phyloP scores from a whole-genome alignment of 176 grass and related monocot species.

The Bromus sterilis region DNA sequence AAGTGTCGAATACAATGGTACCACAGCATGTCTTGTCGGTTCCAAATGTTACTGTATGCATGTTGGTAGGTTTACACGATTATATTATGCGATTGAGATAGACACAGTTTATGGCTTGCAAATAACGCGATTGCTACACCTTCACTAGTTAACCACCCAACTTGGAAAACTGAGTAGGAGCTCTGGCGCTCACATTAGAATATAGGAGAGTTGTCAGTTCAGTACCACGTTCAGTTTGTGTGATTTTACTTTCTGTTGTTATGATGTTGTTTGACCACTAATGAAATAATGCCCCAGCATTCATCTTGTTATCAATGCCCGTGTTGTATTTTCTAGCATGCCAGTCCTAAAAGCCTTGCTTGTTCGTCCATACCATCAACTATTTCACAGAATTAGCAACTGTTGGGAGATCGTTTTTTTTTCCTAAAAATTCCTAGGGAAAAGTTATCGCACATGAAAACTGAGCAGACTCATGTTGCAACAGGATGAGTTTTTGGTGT shows the following conservation, averaged over 20 bases:
- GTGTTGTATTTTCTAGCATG: not conserved
- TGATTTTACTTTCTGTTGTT: not conserved
- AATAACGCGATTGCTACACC: not conserved
- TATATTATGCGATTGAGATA: not conserved
- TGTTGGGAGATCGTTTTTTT: not conserved
- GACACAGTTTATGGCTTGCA: not conserved
- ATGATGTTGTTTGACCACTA: not conserved
- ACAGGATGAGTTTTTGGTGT: not conserved
- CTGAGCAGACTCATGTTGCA: not conserved
- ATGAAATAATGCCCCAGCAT: not conserved
- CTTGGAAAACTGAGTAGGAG: not conserved
- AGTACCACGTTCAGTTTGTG: not conserved
- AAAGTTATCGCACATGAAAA: not conserved
- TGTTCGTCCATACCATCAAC: too few relatives aligned
- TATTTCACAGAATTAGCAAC: slow-evolving; percentile 11
- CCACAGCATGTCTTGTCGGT: not conserved
- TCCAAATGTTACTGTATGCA: not conserved
- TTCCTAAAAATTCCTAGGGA: not conserved
- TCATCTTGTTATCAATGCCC: not conserved
- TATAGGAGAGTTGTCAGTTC: not conserved
- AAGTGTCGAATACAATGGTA: not conserved
- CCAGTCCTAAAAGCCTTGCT: too few relatives aligned
- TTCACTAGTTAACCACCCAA: not conserved
- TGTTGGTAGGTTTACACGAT: not conserved
- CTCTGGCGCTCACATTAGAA: not conserved